These are phyloP conservation scores for Eucalyptus sideroxylon DNA, from an alignment of 345 rosid genomes.

Conservation along the genomic window DNA sequence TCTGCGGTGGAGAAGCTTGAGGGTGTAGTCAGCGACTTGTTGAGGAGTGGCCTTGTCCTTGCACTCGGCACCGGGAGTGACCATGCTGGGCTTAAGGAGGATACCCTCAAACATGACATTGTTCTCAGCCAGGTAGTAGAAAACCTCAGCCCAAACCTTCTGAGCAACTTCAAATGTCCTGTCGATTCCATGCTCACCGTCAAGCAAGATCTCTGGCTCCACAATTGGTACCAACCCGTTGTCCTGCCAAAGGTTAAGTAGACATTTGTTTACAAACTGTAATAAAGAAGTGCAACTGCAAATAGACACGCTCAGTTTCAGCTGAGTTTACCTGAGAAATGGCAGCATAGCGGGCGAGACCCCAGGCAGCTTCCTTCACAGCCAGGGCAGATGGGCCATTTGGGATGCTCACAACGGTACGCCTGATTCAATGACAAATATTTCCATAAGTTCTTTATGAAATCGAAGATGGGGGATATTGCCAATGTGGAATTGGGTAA, in stretches of 20 bases:
- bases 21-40: conserved; percentile 11
- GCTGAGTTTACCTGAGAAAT: conserved; percentile 4
- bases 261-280: not conserved
- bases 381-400: conserved; percentile 26
- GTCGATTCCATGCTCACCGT: conserved; percentile 13
- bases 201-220: conserved; percentile 25
- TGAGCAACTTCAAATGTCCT: conserved; percentile 18
- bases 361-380: conserved; percentile 28
- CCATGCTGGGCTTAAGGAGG: conserved; percentile 25
- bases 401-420: conserved; percentile 27
- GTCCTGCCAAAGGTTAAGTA: not conserved
- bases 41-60: conserved; percentile 16
- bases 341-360: conserved; percentile 22
- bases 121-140: conserved; percentile 19
- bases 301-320: not conserved
- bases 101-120: conserved; percentile 20
- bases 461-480: not conserved
- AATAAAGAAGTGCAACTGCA: not conserved
- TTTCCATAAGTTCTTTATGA: not conserved
- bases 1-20: conserved; percentile 6
- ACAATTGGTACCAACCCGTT: conserved; percentile 23
- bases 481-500: not conserved
- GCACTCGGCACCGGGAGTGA: conserved; percentile 21
- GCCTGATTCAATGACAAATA: conserved; percentile 1
- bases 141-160: conserved; percentile 20